Evolutionary conservation across 2,329 filamentous ascomycete species (phyloP), one percentile per base, ranked within the genome.

Genomic region (Claviceps monticola): DNA sequence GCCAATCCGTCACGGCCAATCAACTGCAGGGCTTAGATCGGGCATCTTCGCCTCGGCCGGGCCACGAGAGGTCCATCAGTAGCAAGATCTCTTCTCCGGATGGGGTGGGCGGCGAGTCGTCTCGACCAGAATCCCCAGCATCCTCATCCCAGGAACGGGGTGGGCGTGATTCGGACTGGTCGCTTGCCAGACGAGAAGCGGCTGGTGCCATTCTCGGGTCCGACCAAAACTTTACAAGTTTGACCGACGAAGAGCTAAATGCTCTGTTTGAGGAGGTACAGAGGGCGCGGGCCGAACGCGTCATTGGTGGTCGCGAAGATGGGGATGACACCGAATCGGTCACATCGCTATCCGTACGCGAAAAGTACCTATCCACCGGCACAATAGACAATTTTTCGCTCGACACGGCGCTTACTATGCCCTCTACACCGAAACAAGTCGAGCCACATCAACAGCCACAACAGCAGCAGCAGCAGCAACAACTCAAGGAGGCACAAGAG

Each of bases 321-420:
- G 87, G 91, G 52, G 91, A 96, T 52, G 93, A 97, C 64, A 81
- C 83, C 51, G 93, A 98, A 58, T 96, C 91, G 0, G 80, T 86
- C 47, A 86, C 83, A 29, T 96, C 91, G 0, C 29, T 96, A 90
- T 62, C 84, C 88, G 1, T 90, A 34, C 79, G 93, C 49, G 93
- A 98, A 60, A 97, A 97, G 63, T 97, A 97, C 67, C 80, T 95
- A 71, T 96, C 90, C 2, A 93, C 86, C 51, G 91, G 91, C 2
- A 96, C 91, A 0, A 76, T 97, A 50, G 93, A 98, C 68, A 96
- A 95, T 64, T 93, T 96, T 61, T 97, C 91, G 2, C 74, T 98
- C 16, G 93, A 98, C 64, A 98, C 93, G 1, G 85, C 84, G 13
- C 74, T 98, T 49, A 98, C 93, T 0, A 89, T 96, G 76, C 93